These are phyloP conservation scores for Fusarium sarcochroum DNA, from an alignment of 2,329 filamentous ascomycete genomes.

Conservation along the genomic window DNA sequence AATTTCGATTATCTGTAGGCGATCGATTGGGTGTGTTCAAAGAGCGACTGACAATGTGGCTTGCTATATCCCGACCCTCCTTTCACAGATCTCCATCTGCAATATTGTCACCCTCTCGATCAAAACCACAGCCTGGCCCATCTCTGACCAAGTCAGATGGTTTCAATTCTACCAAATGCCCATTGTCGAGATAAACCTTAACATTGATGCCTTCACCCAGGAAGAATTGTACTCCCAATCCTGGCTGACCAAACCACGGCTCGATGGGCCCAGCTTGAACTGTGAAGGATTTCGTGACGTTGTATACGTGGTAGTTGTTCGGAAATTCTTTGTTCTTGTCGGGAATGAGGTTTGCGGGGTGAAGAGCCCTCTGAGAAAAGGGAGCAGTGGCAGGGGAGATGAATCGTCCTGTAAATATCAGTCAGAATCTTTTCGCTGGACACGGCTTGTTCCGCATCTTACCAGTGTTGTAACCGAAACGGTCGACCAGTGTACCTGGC, in stretches of 20 bases:
- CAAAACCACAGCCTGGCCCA: slow-evolving; percentile 23
- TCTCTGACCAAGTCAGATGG: slow-evolving; percentile 1
- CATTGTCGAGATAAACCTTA: slow-evolving; percentile 15
- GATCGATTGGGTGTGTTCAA: too few relatives aligned
- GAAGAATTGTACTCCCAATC: slow-evolving; percentile 33
- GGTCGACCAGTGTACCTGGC: neutral
- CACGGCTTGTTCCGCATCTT: accelerated
- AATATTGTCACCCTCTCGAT: neutral
- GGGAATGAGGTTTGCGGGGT: slow-evolving; percentile 27
- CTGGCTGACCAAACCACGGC: slow-evolving; percentile 36
- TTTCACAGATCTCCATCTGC: too few relatives aligned
- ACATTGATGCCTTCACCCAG: slow-evolving; percentile 17
- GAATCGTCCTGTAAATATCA: slow-evolving; percentile 7
- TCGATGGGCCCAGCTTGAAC: slow-evolving; percentile 31
- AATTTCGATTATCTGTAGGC: too few relatives aligned
- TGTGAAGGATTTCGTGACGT: slow-evolving; percentile 15
- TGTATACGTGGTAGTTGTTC: slow-evolving; percentile 35
- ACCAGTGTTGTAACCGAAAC: slow-evolving; percentile 12
- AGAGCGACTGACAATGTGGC: too few relatives aligned
- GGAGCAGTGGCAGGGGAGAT: slow-evolving; percentile 35
- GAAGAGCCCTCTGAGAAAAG: slow-evolving; percentile 27
- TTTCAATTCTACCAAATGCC: neutral
- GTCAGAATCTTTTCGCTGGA: neutral
- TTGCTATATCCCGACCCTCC: too few relatives aligned
- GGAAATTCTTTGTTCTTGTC: slow-evolving; percentile 17